Percentiles rank a stretch among this genome's conserved stretches.
phyloP scores from a whole-genome alignment of 2,329 filamentous ascomycete species.

The Epichloe aotearoae region DNA sequence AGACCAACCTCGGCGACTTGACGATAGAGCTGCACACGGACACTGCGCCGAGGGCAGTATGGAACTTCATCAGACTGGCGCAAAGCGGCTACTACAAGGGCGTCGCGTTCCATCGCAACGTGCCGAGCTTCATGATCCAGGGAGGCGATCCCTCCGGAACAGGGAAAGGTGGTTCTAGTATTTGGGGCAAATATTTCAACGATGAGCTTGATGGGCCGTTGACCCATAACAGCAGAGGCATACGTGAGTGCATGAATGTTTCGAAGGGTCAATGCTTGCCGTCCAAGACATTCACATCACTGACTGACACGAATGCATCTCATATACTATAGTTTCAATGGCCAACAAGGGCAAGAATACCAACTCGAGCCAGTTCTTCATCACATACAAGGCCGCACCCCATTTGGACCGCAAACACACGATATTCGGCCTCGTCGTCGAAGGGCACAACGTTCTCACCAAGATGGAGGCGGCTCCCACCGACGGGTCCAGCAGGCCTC shows the following conservation, averaged over 20 bases:
- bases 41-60: slow-evolving; percentile 82
- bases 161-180: slow-evolving; percentile 74
- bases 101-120: slow-evolving; percentile 83
- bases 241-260: slow-evolving; percentile 23
- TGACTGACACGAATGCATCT: neutral
- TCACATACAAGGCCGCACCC: slow-evolving; percentile 71
- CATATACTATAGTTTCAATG: slow-evolving; percentile 49
- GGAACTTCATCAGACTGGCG: slow-evolving; percentile 86
- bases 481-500: slow-evolving; percentile 62
- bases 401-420: slow-evolving; percentile 94
- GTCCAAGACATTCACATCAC: neutral
- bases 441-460: slow-evolving; percentile 56
- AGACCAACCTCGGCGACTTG: slow-evolving; percentile 72
- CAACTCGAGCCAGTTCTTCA: slow-evolving; percentile 90
- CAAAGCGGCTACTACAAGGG: slow-evolving; percentile 83
- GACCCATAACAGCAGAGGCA: slow-evolving; percentile 68
- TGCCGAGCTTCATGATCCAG: slow-evolving; percentile 95
- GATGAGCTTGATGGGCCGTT: slow-evolving; percentile 88
- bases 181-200: slow-evolving; percentile 89
- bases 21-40: slow-evolving; percentile 87
- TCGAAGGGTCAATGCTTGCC: too few species aligned
- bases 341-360: slow-evolving; percentile 98
- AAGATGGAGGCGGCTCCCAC: slow-evolving; percentile 66
- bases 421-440: slow-evolving; percentile 81
- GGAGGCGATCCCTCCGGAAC: slow-evolving; percentile 90